A percentile compares a stretch with the other conserved stretches of the same genome.
phyloP scores from a whole-genome alignment of 2,329 filamentous ascomycete species.

The Cladosporium sp. region DNA sequence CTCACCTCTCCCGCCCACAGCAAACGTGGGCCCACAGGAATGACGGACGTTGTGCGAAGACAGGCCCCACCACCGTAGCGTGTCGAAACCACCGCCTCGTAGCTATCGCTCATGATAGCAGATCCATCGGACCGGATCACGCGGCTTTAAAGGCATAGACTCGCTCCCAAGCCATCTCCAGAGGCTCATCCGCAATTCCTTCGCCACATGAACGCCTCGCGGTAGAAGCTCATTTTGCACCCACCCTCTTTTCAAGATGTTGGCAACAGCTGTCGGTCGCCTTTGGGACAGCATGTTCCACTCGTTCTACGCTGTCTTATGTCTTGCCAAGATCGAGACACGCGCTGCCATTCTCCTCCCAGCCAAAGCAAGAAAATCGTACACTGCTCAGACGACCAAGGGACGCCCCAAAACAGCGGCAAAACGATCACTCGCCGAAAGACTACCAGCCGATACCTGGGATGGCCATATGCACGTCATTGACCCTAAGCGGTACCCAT shows the following conservation, averaged over 20 bases:
- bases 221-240: not conserved
- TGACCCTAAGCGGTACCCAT: conserved; percentile 48
- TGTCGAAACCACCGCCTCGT: not conserved
- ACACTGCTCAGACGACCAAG: not conserved
- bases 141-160: not conserved
- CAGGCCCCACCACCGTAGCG: not conserved
- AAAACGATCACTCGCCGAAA: not conserved
- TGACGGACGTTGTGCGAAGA: conserved; percentile 1
- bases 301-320: not conserved
- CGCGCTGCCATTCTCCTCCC: not conserved
- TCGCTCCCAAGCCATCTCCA: not conserved
- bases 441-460: conserved; percentile 1
- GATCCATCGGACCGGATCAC: not conserved
- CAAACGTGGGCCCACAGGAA: not conserved
- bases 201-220: not conserved
- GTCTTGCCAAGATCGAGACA: not conserved
- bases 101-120: not conserved
- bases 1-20: not conserved
- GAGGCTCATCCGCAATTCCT: not conserved
- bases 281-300: not conserved
- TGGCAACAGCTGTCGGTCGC: not conserved
- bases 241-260: not conserved
- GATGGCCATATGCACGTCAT: conserved; percentile 57
- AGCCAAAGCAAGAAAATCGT: not conserved
- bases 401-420: not conserved